Conservation (phyloP, 2,329 filamentous ascomycete genomes). For the Alternaria brassicicola region DNA sequence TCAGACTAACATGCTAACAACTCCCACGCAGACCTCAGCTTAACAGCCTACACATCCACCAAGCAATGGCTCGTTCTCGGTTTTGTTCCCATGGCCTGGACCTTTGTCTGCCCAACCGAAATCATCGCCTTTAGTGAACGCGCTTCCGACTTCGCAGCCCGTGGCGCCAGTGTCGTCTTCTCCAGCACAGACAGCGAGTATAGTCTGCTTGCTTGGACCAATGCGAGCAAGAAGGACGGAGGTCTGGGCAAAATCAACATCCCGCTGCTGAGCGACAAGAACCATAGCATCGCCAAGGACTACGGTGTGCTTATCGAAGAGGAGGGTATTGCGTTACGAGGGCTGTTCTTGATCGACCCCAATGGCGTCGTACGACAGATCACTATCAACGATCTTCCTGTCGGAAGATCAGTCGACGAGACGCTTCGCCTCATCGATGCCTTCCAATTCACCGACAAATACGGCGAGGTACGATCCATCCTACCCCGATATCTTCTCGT, state of each 20-base stretch:
- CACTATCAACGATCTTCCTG: conserved; percentile 69
- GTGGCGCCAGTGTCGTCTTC: conserved; percentile 66
- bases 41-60: conserved; percentile 49
- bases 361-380: conserved; percentile 66
- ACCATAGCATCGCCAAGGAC: conserved; percentile 63
- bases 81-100: conserved; percentile 72
- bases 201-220: conserved; percentile 63
- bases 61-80: conserved; percentile 67
- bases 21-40: conserved; percentile 42
- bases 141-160: conserved; percentile 63
- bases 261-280: conserved; percentile 67
- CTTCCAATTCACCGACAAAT: conserved; percentile 54
- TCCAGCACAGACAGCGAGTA: conserved; percentile 68
- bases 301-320: conserved; percentile 70
- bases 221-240: conserved; percentile 64
- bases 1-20: conserved; percentile 12
- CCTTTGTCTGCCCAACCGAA: conserved; percentile 70
- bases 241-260: conserved; percentile 67
- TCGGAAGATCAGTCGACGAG: conserved; percentile 69
- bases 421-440: conserved; percentile 63
- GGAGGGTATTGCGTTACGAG: conserved; percentile 67
- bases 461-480: conserved; percentile 43
- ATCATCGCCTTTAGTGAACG: conserved; percentile 70
- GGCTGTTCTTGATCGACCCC: conserved; percentile 70
- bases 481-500: neutral